Base-by-base conservation (phyloP, 805 yeast species). In the Candida maris region DNA sequence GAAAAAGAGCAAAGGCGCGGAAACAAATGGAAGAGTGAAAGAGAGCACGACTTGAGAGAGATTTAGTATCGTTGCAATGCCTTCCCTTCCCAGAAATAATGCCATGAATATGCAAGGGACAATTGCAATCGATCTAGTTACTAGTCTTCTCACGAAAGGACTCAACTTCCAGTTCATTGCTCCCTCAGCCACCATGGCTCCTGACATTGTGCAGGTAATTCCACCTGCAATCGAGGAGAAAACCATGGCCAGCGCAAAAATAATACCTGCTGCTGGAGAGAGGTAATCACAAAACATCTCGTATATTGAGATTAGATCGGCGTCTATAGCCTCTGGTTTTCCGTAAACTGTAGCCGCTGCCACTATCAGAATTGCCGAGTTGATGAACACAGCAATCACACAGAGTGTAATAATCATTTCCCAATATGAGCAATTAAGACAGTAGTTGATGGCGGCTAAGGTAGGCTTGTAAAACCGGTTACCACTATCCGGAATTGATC, bases 161-260 rank as follows among this genome's bases (percentile, higher is more conserved):
- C 69, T 71, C 27, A 85, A 46, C 2, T 73, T 77, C 96, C 96
- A 88, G 35, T 79, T 73, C 26, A 89, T 65, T 52, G 85, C 91
- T 1, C 97, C 97, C 57, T 89, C 97, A 48, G 87, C 76, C 2
- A 89, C 96, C 49, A 89, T 79, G 60, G 89, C 95, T 7, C 96
- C 96, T 0, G 95, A 86, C 64, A 89, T 82, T 0, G 97, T 89
- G 57, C 96, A 88, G 2, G 88, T 89, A 28, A 89, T 78, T 32
- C 96, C 95, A 0, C 96, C 96, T 30, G 89, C 81, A 52, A 85
- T 88, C 5, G 96, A 96, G 39, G 93, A 81, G 40, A 85, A 75
- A 26, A 89, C 65, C 49, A 89, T 67, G 0, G 96, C 96, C 35
- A 86, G 57, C 73, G 87, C 87, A 62, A 89, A 89, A 1, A 87